Evolutionary conservation across 805 yeast species (phyloP), one percentile per base, ranked within the genome.

Genomic region (Candida michaelii): DNA sequence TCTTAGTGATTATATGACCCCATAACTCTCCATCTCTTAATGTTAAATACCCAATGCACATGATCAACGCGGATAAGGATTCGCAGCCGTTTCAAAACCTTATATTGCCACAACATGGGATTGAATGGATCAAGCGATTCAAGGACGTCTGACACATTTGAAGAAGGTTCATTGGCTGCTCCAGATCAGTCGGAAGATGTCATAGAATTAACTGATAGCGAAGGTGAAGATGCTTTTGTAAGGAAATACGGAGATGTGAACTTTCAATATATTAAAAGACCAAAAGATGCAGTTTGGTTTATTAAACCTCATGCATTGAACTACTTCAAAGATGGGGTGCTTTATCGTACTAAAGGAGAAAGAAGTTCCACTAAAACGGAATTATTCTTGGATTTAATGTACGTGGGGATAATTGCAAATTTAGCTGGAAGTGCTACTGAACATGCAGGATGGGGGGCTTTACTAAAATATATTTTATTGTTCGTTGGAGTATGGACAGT

Each of bases 381-480:
- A 54, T 67, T 82, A 58, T 82, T 82, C 49, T 57, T 81, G 39
- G 87, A 82, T 57, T 67, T 82, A 59, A 60, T 80, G 46, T 81
- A 80, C 52, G 86, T 81, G 47, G 86, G 84, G 2, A 75, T 82
- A 36, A 77, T 79, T 21, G 77, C 84, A 16, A 78, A 78, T 43
- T 59, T 80, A 33, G 85, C 86, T 0, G 68, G 76, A 4, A 59
- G 60, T 32, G 82, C 82, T 0, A 66, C 76, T 4, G 77, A 73
- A 43, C 56, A 73, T 13, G 79, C 81, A 23, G 57, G 68, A 14
- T 82, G 82, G 29, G 54, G 53, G 3, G 58, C 79, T 0, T 57
- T 81, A 18, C 58, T 73, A 29, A 68, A 68, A 48, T 81, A 79
- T 52, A 40, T 77, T 5, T 51, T 81, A 31, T 54, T 79, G 2